A percentile compares a stretch with the other conserved stretches of the same genome.
Evolutionary conservation across 176 grass and related monocot genomes (phyloP).

Genomic region (Melocanna baccifera): DNA sequence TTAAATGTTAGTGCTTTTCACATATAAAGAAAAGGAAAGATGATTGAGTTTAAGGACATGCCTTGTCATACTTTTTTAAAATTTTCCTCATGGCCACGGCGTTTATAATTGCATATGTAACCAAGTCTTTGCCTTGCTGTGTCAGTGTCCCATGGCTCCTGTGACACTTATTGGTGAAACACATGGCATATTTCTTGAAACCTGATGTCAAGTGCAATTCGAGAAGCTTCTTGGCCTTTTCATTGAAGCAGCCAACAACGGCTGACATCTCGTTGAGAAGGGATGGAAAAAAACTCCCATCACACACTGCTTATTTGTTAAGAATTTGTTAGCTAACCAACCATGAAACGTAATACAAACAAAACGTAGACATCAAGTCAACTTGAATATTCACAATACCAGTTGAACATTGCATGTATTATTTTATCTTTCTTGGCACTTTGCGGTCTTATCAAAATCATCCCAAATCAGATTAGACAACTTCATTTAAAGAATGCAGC

Average conservation of each 20-base stretch:
- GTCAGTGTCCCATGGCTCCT: conserved; percentile 45
- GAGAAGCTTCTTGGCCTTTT: conserved; percentile 75
- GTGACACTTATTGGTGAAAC: conserved; percentile 44
- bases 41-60: neutral
- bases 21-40: neutral
- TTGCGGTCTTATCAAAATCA: neutral
- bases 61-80: conserved; percentile 95
- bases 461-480: neutral
- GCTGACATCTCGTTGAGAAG: conserved; percentile 75
- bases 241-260: conserved; percentile 84
- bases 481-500: neutral
- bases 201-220: conserved; percentile 72
- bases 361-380: neutral
- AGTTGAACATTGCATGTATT: neutral
- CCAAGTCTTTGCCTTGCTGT: conserved; percentile 78
- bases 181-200: conserved; percentile 62
- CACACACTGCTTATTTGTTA: conserved; percentile 65
- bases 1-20: neutral
- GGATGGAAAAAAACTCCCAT: conserved; percentile 83
- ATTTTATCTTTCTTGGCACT: neutral
- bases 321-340: conserved; percentile 7
- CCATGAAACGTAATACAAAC: neutral
- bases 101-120: conserved; percentile 87
- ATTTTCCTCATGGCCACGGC: conserved; percentile 92
- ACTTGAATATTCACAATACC: neutral